Evolutionary conservation across 192 early-diverging fungal genomes (phyloP).

Genomic region (Linnemannia exigua): DNA sequence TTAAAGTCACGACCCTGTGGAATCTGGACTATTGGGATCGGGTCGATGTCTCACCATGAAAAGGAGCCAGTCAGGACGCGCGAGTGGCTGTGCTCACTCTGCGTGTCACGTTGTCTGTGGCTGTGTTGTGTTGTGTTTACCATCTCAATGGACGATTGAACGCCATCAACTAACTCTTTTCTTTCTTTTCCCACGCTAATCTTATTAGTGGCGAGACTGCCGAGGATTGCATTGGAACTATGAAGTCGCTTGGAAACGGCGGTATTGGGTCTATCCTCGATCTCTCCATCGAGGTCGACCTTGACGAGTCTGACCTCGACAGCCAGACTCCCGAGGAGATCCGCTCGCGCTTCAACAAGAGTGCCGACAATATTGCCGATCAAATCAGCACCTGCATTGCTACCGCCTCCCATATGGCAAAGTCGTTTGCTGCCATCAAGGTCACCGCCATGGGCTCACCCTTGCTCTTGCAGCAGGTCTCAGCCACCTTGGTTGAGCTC

Average conservation of each 20-base stretch:
- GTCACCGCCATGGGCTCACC: conserved; percentile 87
- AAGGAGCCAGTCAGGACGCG: neutral
- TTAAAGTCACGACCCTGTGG: neutral
- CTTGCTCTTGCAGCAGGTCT: conserved; percentile 79
- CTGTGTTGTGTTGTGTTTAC: neutral
- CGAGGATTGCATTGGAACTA: conserved; percentile 84
- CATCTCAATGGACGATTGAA: neutral
- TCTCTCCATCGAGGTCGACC: conserved; percentile 89
- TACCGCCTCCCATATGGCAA: conserved; percentile 73
- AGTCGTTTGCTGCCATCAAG: conserved; percentile 89
- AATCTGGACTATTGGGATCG: neutral
- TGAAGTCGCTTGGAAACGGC: conserved; percentile 72
- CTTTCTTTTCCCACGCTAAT: neutral
- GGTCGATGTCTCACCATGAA: neutral
- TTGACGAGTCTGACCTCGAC: conserved; percentile 63
- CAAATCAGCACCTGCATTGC: conserved; percentile 80
- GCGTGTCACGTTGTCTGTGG: neutral
- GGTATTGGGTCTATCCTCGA: conserved; percentile 89
- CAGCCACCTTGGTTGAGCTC: conserved; percentile 63
- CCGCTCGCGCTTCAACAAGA: conserved; percentile 68
- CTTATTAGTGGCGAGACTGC: conserved; percentile 84
- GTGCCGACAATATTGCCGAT: conserved; percentile 74
- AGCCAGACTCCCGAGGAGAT: conserved; percentile 59
- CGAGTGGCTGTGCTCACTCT: neutral
- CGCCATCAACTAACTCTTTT: neutral